Percentiles rank a stretch among this genome's conserved stretches.
Evolutionary conservation across 495 filamentous ascomycete species (phyloP).

Genomic region (Penicillium angulare): DNA sequence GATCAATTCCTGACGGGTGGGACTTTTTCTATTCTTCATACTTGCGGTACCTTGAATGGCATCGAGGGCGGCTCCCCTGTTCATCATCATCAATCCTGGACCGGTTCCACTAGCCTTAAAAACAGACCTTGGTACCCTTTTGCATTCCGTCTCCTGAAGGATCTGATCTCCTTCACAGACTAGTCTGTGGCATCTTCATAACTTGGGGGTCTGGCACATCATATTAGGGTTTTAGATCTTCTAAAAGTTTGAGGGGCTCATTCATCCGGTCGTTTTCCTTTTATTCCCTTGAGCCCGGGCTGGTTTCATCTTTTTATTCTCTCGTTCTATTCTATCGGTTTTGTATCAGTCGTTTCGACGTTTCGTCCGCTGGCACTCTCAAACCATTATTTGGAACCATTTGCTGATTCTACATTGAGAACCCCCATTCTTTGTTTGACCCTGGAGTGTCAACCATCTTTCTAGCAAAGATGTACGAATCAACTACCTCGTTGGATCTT

Average conservation of each 20-base stretch:
- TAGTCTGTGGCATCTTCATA: constrained; percentile 8
- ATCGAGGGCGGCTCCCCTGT: constrained; percentile 19
- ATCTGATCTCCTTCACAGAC: constrained; percentile 16
- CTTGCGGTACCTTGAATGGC: constrained; percentile 5
- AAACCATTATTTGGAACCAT: background rate
- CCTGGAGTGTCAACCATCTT: background rate
- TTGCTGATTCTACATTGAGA: too few species aligned
- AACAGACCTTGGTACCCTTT: constrained; percentile 5
- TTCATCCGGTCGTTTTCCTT: background rate
- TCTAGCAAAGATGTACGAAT: constrained; percentile 30
- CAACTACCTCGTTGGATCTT: constrained; percentile 27
- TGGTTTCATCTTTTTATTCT: background rate
- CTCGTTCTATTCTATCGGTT: constrained; percentile 4
- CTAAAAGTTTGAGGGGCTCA: background rate
- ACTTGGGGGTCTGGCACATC: constrained; percentile 5
- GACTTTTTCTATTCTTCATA: constrained; percentile 8
- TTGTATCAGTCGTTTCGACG: too few species aligned
- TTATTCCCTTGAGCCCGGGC: background rate
- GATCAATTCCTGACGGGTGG: constrained; percentile 18
- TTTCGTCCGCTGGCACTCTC: background rate
- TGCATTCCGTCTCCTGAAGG: constrained; percentile 7
- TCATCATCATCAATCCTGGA: constrained; percentile 14
- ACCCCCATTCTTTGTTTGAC: too few species aligned
- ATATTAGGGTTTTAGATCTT: background rate
- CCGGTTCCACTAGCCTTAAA: constrained; percentile 19